Evolutionary conservation across 2,329 filamentous ascomycete species (phyloP), one percentile per base, ranked within the genome.

Genomic region (Botrytis cinerea): DNA sequence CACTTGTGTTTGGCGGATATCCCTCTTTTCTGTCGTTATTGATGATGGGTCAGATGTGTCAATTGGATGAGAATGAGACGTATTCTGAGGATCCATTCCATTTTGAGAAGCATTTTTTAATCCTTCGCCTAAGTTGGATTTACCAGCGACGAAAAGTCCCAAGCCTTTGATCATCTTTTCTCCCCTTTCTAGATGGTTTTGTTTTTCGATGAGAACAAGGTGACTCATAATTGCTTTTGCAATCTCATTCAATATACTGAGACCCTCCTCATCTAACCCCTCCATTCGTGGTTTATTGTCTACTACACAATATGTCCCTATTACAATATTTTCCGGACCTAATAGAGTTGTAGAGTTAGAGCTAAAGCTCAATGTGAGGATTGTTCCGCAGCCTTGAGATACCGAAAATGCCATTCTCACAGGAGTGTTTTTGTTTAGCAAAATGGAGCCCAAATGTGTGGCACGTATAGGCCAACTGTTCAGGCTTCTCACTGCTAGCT

Each of bases 281-380:
- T 68, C 71, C 64, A 85, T 76, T 28, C 88, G 86, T 0, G 87
- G 85, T 25, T 83, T 83, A 46, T 87, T 85, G 75, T 91, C 89
- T 2, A 90, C 82, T 3, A 91, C 85, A 72, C 87, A 87, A 72
- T 88, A 88, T 20, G 86, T 86, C 22, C 90, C 90, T 70, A 92
- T 88, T 60, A 85, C 86, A 62, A 75, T 68, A 9, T 78, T 77
- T 9, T 73, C 70, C n/a, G 14, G 71, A 66, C 71, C 71, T 72
- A 40, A 28, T 22, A 28, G 18, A 68, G 25, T 68, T 1, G 18
- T 28, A n/a, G 38, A 20, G 25, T 54, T 25, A 68, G 46, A 40
- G 22, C 51, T 3, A 14, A 7, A 48, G 8, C 28, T 8, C 25
- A n/a, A 16, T 2, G 28, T n/a, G 12, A 14, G 9, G 9, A 4